These are phyloP conservation scores for Setomelanomma holmii DNA, from an alignment of 2,329 filamentous ascomycete species.

Conservation along the genomic window DNA sequence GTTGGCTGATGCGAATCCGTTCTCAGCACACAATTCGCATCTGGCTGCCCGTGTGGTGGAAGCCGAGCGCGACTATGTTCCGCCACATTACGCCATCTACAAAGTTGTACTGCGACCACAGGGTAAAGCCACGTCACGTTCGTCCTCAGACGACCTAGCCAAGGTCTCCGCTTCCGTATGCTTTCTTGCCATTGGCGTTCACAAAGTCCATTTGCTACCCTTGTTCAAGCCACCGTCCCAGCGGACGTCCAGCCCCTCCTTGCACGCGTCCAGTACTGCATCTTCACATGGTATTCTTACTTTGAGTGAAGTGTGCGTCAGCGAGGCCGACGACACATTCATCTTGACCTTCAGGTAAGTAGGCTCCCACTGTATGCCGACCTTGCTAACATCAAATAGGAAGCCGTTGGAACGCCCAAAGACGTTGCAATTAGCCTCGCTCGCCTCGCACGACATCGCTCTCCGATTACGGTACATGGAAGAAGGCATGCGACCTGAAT, in stretches of 20 bases:
- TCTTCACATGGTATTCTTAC: conserved; percentile 69
- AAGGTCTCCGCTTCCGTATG: conserved; percentile 70
- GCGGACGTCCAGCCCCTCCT: conserved; percentile 62
- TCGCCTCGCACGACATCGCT: conserved; percentile 69
- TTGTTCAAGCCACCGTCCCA: conserved; percentile 63
- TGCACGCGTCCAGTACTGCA: conserved; percentile 58
- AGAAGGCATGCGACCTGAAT: conserved; percentile 70
- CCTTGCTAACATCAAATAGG: conserved; percentile 36
- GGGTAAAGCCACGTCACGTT: conserved; percentile 61
- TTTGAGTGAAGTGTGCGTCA: conserved; percentile 65
- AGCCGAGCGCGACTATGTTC: conserved; percentile 72
- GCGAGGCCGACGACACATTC: conserved; percentile 69
- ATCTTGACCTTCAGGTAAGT: conserved; percentile 67
- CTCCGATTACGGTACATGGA: conserved; percentile 67
- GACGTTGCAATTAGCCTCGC: conserved; percentile 68
- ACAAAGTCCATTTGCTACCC: conserved; percentile 74
- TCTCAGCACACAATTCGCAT: conserved; percentile 67
- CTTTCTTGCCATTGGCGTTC: conserved; percentile 72
- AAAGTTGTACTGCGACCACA: conserved; percentile 70
- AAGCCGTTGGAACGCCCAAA: conserved; percentile 63
- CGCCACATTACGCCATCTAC: conserved; percentile 71
- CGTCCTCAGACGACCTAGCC: conserved; percentile 70
- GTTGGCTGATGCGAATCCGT: conserved; percentile 58
- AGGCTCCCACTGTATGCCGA: background rate
- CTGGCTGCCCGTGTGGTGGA: conserved; percentile 69